phyloP scores from a whole-genome alignment of 768 basidiomycete species.

The Mycena epipterygia region DNA sequence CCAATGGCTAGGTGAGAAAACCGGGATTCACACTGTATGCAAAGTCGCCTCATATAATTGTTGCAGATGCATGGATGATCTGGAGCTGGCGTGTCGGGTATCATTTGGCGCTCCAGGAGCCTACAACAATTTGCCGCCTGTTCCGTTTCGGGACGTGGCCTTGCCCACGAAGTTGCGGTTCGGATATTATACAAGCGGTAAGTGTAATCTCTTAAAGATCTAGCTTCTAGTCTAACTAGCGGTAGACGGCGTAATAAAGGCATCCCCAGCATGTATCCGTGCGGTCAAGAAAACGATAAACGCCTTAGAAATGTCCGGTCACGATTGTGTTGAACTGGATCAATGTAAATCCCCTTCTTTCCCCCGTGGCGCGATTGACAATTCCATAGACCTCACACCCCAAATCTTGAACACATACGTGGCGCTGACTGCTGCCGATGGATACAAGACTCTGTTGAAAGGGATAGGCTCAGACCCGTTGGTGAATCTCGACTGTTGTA shows the following conservation, averaged over 20 bases:
- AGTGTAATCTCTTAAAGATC: neutral
- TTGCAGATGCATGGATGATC: constrained; percentile 28
- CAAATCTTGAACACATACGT: constrained; percentile 11
- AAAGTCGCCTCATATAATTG: neutral
- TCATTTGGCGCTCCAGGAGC: constrained; percentile 15
- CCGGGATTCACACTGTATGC: no score
- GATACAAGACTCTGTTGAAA: constrained; percentile 21
- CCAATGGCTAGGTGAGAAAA: constrained; percentile 23
- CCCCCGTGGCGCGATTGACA: neutral
- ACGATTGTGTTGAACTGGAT: constrained; percentile 58
- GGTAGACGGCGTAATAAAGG: constrained; percentile 59
- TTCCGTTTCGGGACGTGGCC: constrained; percentile 17
- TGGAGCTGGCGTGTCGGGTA: constrained; percentile 26
- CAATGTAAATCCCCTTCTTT: neutral
- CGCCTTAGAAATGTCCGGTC: constrained; percentile 58
- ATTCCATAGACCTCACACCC: constrained; percentile 3
- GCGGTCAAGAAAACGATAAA: constrained; percentile 64
- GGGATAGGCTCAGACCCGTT: constrained; percentile 27
- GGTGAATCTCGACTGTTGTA: neutral
- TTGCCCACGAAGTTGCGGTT: constrained; percentile 46
- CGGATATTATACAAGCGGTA: constrained; percentile 43
- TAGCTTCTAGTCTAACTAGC: neutral
- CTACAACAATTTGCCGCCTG: constrained; percentile 7
- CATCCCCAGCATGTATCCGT: constrained; percentile 72
- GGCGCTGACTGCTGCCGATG: constrained; percentile 19